These are phyloP conservation scores for Phialophora macrospora DNA, from an alignment of 2,329 filamentous ascomycete species.

Conservation along the genomic window DNA sequence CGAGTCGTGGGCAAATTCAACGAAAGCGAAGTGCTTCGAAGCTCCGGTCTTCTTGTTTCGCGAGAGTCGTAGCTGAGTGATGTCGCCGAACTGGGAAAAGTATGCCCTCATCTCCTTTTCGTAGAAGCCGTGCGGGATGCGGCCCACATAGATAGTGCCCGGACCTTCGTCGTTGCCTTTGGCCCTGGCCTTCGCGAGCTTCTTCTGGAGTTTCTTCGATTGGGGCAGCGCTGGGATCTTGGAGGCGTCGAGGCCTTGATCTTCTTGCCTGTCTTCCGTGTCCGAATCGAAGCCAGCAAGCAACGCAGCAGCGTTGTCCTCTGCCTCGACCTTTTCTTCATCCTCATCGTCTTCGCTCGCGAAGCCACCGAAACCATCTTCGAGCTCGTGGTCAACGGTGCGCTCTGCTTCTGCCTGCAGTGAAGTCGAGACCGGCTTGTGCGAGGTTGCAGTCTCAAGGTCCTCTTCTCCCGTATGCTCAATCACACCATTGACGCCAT, in stretches of 20 bases:
- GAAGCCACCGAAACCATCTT: slow-evolving; percentile 41
- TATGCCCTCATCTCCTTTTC: slow-evolving; percentile 94
- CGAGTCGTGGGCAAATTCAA: slow-evolving; percentile 78
- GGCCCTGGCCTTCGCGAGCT: slow-evolving; percentile 58
- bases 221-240: slow-evolving; percentile 51
- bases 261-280: slow-evolving; percentile 53
- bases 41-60: slow-evolving; percentile 90
- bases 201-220: slow-evolving; percentile 54
- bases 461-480: slow-evolving; percentile 37
- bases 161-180: slow-evolving; percentile 55
- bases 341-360: slow-evolving; percentile 41
- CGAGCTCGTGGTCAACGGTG: slow-evolving; percentile 37
- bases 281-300: slow-evolving; percentile 63
- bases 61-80: slow-evolving; percentile 78
- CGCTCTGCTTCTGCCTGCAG: slow-evolving; percentile 39
- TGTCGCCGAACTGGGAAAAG: slow-evolving; percentile 88
- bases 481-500: slow-evolving; percentile 46
- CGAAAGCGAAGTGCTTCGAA: slow-evolving; percentile 92
- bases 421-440: slow-evolving; percentile 29
- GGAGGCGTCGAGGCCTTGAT: slow-evolving; percentile 54
- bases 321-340: slow-evolving; percentile 47
- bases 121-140: slow-evolving; percentile 94
- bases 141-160: slow-evolving; percentile 85
- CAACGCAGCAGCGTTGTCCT: slow-evolving; percentile 60
- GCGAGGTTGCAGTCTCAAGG: slow-evolving; percentile 33